Percentiles rank a stretch among this genome's conserved stretches.
Evolutionary conservation across 352 stramenopile genomes (phyloP).

Genomic region (Pythium chondricola): DNA sequence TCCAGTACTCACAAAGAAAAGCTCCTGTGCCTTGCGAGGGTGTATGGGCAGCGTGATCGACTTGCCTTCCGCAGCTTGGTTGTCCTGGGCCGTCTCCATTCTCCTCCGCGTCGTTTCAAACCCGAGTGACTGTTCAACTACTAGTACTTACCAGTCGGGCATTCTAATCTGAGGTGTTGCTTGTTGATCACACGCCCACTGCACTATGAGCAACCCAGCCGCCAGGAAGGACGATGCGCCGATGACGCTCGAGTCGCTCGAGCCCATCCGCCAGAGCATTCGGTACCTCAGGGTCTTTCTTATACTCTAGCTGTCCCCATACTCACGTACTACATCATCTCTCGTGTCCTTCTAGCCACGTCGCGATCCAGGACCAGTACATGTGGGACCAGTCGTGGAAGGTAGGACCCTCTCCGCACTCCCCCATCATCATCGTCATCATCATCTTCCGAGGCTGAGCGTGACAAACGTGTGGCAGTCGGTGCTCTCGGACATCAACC

Average conservation of each 20-base stretch:
- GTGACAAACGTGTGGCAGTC: conserved; percentile 12
- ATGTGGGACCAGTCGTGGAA: conserved; percentile 24
- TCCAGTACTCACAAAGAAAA: no score
- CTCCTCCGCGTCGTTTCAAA: neutral
- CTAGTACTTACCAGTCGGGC: no score
- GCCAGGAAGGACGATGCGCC: neutral
- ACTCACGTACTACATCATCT: no score
- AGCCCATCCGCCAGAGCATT: conserved; percentile 19
- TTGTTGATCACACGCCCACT: no score
- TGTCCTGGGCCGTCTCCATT: neutral
- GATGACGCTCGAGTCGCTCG: conserved; percentile 14
- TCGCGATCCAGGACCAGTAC: conserved; percentile 18
- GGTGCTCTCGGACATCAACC: conserved; percentile 26
- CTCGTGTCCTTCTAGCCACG: conserved; percentile 3
- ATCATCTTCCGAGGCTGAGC: no score
- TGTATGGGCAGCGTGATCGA: conserved; percentile 11
- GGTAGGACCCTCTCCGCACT: conserved; percentile 1
- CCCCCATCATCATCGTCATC: neutral
- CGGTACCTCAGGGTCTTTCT: conserved; percentile 9
- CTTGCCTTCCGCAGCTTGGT: conserved; percentile 1
- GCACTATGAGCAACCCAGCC: neutral
- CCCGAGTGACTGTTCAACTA: neutral
- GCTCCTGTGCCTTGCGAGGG: conserved; percentile 17
- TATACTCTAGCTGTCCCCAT: neutral
- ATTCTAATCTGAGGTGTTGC: no score